These are phyloP conservation scores for Apiotrichum montevideense DNA, from an alignment of 1,284 basidiomycete genomes.

Conservation along the genomic window DNA sequence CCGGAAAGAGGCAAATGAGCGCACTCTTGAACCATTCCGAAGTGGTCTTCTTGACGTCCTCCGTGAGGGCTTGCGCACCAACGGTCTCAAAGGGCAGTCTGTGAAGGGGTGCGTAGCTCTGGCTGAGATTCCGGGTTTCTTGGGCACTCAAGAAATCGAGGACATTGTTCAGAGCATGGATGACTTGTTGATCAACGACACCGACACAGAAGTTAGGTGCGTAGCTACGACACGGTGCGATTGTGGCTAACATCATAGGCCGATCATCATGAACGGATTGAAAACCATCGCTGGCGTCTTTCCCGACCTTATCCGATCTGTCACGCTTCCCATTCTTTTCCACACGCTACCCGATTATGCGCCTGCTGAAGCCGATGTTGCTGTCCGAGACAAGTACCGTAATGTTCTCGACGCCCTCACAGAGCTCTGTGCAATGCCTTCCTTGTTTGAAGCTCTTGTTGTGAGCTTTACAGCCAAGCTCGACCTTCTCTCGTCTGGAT, in stretches of 20 bases:
- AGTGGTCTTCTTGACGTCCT: slow-evolving; percentile 57
- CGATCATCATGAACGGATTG: slow-evolving; percentile 63
- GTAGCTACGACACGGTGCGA: slow-evolving; percentile 6
- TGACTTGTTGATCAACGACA: slow-evolving; percentile 58
- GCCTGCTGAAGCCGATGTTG: slow-evolving; percentile 55
- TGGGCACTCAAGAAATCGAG: slow-evolving; percentile 66
- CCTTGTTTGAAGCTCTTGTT: slow-evolving; percentile 78
- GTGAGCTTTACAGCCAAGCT: slow-evolving; percentile 74
- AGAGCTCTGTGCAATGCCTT: slow-evolving; percentile 65
- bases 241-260: slow-evolving; percentile 48
- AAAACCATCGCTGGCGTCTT: slow-evolving; percentile 59
- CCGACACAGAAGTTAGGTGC: slow-evolving; percentile 53
- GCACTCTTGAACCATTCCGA: slow-evolving; percentile 59
- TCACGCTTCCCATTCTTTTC: slow-evolving; percentile 76
- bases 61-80: slow-evolving; percentile 38
- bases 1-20: slow-evolving; percentile 33
- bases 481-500: slow-evolving; percentile 52
- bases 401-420: slow-evolving; percentile 65
- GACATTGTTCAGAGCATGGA: slow-evolving; percentile 73
- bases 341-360: slow-evolving; percentile 62
- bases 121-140: slow-evolving; percentile 58
- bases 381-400: slow-evolving; percentile 60
- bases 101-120: slow-evolving; percentile 58
- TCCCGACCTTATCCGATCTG: slow-evolving; percentile 64
- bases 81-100: slow-evolving; percentile 53